Conservation (phyloP, 1,139 yeast species). For the Arxiozyma telluris region DNA sequence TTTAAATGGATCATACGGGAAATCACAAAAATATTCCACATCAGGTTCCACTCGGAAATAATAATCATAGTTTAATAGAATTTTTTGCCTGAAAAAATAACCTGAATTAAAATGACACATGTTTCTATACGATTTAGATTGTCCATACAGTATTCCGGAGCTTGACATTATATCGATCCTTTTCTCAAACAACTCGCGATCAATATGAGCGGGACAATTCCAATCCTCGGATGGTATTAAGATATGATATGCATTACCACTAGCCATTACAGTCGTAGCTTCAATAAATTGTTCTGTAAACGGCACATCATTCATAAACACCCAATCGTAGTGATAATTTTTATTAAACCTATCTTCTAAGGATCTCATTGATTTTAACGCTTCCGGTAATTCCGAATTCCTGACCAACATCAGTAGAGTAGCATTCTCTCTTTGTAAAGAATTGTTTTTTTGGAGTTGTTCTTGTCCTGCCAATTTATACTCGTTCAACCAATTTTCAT, state of each 20-base stretch:
- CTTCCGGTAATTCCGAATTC: conserved; percentile 55
- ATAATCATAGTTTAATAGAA: conserved; percentile 61
- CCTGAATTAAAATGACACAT: conserved; percentile 84
- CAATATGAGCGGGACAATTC: conserved; percentile 53
- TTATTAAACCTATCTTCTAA: conserved; percentile 63
- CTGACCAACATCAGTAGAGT: conserved; percentile 63
- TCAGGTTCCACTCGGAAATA: conserved; percentile 93
- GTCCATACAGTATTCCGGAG: conserved; percentile 64
- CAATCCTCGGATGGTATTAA: conserved; percentile 57
- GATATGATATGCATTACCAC: conserved; percentile 67
- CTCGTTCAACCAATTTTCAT: neutral
- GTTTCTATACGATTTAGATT: conserved; percentile 64
- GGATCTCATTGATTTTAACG: conserved; percentile 55
- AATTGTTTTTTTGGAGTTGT: neutral
- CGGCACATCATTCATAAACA: conserved; percentile 74
- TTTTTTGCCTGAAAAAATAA: conserved; percentile 63
- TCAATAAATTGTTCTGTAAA: conserved; percentile 59
- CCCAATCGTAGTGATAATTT: conserved; percentile 73
- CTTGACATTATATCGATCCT: conserved; percentile 49
- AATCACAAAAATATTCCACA: conserved; percentile 77
- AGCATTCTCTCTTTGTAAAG: conserved; percentile 44
- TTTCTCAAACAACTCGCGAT: conserved; percentile 34
- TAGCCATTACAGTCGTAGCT: conserved; percentile 64
- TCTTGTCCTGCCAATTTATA: neutral
- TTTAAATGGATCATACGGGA: conserved; percentile 69